Conservation (phyloP, 2,329 filamentous ascomycete species). For the Colletotrichum magnum region DNA sequence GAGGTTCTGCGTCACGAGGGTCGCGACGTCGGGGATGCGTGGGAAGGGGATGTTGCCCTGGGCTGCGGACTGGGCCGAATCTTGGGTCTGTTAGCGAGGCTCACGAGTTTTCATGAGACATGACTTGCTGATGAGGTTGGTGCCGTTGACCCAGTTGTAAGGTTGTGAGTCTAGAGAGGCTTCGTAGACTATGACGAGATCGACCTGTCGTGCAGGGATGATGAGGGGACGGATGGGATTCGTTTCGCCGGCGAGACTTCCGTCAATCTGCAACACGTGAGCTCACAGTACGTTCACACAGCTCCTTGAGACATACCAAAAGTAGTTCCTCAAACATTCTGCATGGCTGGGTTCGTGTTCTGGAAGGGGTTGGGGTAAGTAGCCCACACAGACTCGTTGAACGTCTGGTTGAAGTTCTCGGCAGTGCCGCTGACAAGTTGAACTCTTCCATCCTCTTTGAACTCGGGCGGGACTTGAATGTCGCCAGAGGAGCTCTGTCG, state of each 20-base stretch:
- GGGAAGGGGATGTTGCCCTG: slow-evolving; percentile 48
- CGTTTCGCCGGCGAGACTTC: slow-evolving; percentile 48
- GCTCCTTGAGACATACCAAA: too few relatives aligned
- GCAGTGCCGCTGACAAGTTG: slow-evolving; percentile 44
- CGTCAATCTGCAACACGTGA: slow-evolving; percentile 49
- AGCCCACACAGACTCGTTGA: slow-evolving; percentile 50
- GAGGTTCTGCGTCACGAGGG: slow-evolving; percentile 45
- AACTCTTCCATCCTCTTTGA: slow-evolving; percentile 42
- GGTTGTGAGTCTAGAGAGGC: slow-evolving; percentile 44
- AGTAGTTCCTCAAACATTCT: slow-evolving; percentile 45
- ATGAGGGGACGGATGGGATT: slow-evolving; percentile 49
- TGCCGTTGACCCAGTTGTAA: slow-evolving; percentile 48
- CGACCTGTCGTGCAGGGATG: slow-evolving; percentile 45
- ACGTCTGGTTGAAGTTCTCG: slow-evolving; percentile 45
- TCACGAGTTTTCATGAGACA: slow-evolving; percentile 3
- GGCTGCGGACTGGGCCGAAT: slow-evolving; percentile 38
- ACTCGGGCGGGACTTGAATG: slow-evolving; percentile 36
- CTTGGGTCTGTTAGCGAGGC: slow-evolving; percentile 35
- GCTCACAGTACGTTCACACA: too few relatives aligned
- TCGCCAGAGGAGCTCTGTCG: slow-evolving; percentile 38
- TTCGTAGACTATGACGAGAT: slow-evolving; percentile 51
- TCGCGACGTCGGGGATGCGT: slow-evolving; percentile 45
- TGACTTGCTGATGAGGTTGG: slow-evolving; percentile 44
- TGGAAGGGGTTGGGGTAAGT: slow-evolving; percentile 51
- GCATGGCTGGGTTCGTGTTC: slow-evolving; percentile 47